phyloP scores from a whole-genome alignment of 352 stramenopile species.

The Plasmopara muralis region DNA sequence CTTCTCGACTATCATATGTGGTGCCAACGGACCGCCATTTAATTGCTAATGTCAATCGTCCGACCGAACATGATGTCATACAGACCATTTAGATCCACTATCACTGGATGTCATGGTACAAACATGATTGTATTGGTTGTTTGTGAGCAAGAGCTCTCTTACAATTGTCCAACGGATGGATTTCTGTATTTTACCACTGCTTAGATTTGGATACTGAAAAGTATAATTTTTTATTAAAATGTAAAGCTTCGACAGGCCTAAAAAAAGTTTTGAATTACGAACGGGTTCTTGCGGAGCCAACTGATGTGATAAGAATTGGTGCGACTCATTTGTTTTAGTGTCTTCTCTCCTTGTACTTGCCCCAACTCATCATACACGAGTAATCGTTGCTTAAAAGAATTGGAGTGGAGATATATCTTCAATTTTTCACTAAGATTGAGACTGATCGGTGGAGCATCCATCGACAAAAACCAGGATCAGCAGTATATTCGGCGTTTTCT shows the following conservation, averaged over 20 bases:
- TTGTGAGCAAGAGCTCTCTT: no score
- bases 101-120: no score
- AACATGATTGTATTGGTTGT: no score
- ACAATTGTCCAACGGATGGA: no score
- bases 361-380: slow-evolving; percentile 19
- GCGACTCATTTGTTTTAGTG: slow-evolving; percentile 11
- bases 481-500: not conserved
- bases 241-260: not conserved
- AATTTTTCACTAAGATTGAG: slow-evolving; percentile 13
- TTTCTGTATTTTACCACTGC: no score
- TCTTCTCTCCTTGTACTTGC: slow-evolving; percentile 13
- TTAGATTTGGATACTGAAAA: no score
- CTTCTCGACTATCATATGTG: no score
- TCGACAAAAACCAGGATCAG: slow-evolving; percentile 7
- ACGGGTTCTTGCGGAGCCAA: slow-evolving; percentile 4
- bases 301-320: slow-evolving; percentile 4
- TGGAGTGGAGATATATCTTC: slow-evolving; percentile 15
- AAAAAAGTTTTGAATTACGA: slow-evolving; percentile 9
- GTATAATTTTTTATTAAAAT: no score
- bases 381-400: slow-evolving; percentile 11
- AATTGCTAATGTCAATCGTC: no score
- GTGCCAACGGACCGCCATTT: no score
- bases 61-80: no score
- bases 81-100: no score
- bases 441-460: slow-evolving; percentile 13